These are phyloP conservation scores for Tolypocladium paradoxum DNA, from an alignment of 2,329 filamentous ascomycete species.

Conservation along the genomic window DNA sequence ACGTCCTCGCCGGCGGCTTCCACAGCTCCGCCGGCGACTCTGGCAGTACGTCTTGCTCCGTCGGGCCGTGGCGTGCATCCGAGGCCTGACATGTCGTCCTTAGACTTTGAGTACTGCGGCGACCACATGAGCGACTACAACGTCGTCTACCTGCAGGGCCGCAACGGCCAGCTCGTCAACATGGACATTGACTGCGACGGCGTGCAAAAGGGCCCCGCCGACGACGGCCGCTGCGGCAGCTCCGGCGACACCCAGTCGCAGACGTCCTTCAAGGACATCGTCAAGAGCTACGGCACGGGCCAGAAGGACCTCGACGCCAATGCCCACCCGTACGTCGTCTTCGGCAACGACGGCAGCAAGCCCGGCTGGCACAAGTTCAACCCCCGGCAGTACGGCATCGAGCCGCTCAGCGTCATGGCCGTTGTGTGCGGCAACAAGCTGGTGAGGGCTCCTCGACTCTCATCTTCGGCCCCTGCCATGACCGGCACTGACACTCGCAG, in stretches of 20 bases:
- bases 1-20: constrained; percentile 27
- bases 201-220: constrained; percentile 25
- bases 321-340: constrained; percentile 40
- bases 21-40: constrained; percentile 25
- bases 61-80: no score
- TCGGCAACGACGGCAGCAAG: constrained; percentile 33
- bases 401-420: constrained; percentile 43
- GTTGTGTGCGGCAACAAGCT: constrained; percentile 41
- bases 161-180: constrained; percentile 31
- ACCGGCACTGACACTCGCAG: no score
- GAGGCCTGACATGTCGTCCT: neutral
- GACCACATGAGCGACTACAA: constrained; percentile 28
- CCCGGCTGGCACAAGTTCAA: constrained; percentile 25
- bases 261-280: constrained; percentile 34
- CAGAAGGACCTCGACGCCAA: constrained; percentile 37
- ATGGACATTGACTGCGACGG: constrained; percentile 53
- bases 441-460: no score
- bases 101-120: constrained; percentile 33
- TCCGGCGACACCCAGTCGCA: constrained; percentile 32
- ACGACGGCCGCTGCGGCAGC: constrained; percentile 33
- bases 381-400: constrained; percentile 29
- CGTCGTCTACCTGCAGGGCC: constrained; percentile 38
- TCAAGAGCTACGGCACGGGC: constrained; percentile 25
- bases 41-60: constrained; percentile 23
- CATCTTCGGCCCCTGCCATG: no score